Evolutionary conservation across 2,329 filamentous ascomycete species (phyloP).

Genomic region (Sarocladium oryzae): DNA sequence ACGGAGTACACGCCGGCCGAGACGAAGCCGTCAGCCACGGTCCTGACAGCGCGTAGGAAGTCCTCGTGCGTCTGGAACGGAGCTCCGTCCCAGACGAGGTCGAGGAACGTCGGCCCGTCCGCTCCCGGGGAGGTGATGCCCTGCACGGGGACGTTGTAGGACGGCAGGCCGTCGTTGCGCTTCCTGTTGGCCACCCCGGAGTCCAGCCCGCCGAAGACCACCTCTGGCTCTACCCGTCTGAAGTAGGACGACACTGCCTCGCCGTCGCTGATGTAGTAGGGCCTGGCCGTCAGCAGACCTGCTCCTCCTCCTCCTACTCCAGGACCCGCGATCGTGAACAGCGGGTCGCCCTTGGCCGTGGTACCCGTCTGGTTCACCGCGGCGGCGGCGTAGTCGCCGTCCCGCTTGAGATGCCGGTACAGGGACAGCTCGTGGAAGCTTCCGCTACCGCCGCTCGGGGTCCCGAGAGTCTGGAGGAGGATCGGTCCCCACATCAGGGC

Average conservation of each 20-base stretch:
- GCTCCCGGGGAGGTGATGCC: slow-evolving; percentile 21
- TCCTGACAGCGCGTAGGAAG: slow-evolving; percentile 19
- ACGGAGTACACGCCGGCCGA: slow-evolving; percentile 17
- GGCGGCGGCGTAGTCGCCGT: slow-evolving; percentile 22
- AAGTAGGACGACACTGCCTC: slow-evolving; percentile 25
- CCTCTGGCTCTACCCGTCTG: slow-evolving; percentile 21
- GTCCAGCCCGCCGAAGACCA: slow-evolving; percentile 21
- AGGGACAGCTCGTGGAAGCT: slow-evolving; percentile 21
- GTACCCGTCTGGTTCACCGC: slow-evolving; percentile 17
- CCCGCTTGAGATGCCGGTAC: slow-evolving; percentile 22
- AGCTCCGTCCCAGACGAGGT: slow-evolving; percentile 24
- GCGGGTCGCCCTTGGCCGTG: slow-evolving; percentile 18
- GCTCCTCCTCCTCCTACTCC: no score
- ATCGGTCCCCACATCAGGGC: slow-evolving; percentile 25
- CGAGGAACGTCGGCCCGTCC: slow-evolving; percentile 26
- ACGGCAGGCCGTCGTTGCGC: slow-evolving; percentile 23
- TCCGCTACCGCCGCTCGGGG: slow-evolving; percentile 16
- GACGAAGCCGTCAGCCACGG: slow-evolving; percentile 18
- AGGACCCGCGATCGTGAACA: slow-evolving; percentile 17
- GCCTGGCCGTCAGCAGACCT: slow-evolving; percentile 20
- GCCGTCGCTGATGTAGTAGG: slow-evolving; percentile 24
- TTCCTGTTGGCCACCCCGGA: slow-evolving; percentile 23
- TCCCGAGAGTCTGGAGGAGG: slow-evolving; percentile 23
- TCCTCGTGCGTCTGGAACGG: slow-evolving; percentile 20
- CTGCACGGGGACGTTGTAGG: slow-evolving; percentile 23